These are phyloP conservation scores for Apiotrichum montevideense DNA, from an alignment of 1,284 basidiomycete genomes.

Conservation along the genomic window DNA sequence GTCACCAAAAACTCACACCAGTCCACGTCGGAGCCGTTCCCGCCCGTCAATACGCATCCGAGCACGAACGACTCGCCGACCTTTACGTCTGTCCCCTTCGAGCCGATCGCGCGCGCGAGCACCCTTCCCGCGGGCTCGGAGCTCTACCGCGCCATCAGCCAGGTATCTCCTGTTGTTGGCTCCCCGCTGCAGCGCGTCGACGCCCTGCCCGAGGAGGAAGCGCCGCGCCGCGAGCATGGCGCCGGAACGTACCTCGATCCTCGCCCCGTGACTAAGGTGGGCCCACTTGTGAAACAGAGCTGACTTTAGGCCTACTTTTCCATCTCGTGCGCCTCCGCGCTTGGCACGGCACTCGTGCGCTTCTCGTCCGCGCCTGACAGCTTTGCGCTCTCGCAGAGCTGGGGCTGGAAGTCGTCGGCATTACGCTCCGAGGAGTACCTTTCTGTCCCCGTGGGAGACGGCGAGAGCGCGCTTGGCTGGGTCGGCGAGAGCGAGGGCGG, in stretches of 20 bases:
- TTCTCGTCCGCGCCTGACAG: slow-evolving; percentile 77
- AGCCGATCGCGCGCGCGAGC: neutral
- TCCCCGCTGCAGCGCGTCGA: slow-evolving; percentile 5
- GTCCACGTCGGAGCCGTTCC: slow-evolving; percentile 52
- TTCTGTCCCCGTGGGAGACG: slow-evolving; percentile 41
- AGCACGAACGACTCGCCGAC: neutral
- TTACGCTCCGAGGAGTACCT: slow-evolving; percentile 47
- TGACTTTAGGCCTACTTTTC: slow-evolving; percentile 59
- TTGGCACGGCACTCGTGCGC: slow-evolving; percentile 72
- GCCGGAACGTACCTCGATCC: slow-evolving; percentile 42
- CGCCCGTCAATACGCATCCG: slow-evolving; percentile 13
- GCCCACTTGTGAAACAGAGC: neutral
- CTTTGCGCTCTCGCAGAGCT: slow-evolving; percentile 60
- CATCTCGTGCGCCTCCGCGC: slow-evolving; percentile 71
- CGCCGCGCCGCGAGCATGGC: neutral
- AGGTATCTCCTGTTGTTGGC: slow-evolving; percentile 9
- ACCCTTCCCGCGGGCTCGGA: neutral
- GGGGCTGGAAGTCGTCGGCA: slow-evolving; percentile 51
- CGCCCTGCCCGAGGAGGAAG: slow-evolving; percentile 17
- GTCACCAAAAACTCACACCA: neutral
- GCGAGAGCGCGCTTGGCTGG: slow-evolving; percentile 52
- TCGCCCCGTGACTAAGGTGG: slow-evolving; percentile 42
- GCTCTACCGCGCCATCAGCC: slow-evolving; percentile 16
- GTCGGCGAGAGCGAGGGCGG: slow-evolving; percentile 47
- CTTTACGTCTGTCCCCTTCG: neutral